Conservation (phyloP, 2,329 filamentous ascomycete species). For the Sporothrix pseudoabietina region DNA sequence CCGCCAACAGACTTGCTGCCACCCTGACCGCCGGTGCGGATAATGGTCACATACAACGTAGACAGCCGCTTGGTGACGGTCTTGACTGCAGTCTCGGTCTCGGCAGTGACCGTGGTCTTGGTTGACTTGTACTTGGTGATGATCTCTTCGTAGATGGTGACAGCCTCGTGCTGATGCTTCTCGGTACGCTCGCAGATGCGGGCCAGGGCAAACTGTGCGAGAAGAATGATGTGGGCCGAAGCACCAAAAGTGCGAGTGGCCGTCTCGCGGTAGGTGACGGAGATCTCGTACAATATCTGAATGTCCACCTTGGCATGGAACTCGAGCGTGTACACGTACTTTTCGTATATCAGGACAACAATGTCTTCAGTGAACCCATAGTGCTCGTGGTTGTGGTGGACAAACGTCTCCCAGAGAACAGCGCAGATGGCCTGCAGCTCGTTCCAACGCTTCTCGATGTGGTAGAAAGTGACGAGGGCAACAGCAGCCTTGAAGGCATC, state of each 20-base stretch:
- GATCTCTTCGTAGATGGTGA: conserved; percentile 51
- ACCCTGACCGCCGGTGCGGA: conserved; percentile 44
- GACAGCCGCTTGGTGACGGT: conserved; percentile 55
- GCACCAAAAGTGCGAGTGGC: conserved; percentile 46
- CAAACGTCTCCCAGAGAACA: conserved; percentile 51
- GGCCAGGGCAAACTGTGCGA: conserved; percentile 46
- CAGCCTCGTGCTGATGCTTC: conserved; percentile 48
- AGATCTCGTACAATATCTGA: conserved; percentile 49
- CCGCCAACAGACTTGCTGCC: conserved; percentile 38
- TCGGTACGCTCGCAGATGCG: conserved; percentile 50
- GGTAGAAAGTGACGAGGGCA: conserved; percentile 49
- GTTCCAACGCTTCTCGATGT: conserved; percentile 48
- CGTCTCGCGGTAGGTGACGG: conserved; percentile 52
- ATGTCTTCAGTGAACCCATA: conserved; percentile 46
- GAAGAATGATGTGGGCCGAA: conserved; percentile 38
- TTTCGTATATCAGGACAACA: conserved; percentile 50
- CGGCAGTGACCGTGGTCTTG: conserved; percentile 44
- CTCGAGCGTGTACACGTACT: conserved; percentile 53
- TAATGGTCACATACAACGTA: conserved; percentile 49
- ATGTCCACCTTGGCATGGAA: conserved; percentile 48
- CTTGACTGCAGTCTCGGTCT: conserved; percentile 44
- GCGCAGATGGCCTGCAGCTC: conserved; percentile 51
- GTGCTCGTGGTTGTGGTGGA: conserved; percentile 42
- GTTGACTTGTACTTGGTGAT: conserved; percentile 45
- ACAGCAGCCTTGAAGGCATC: conserved; percentile 51